These are phyloP conservation scores for Senna tora DNA, from an alignment of 306 rosid genomes.

Conservation along the genomic window DNA sequence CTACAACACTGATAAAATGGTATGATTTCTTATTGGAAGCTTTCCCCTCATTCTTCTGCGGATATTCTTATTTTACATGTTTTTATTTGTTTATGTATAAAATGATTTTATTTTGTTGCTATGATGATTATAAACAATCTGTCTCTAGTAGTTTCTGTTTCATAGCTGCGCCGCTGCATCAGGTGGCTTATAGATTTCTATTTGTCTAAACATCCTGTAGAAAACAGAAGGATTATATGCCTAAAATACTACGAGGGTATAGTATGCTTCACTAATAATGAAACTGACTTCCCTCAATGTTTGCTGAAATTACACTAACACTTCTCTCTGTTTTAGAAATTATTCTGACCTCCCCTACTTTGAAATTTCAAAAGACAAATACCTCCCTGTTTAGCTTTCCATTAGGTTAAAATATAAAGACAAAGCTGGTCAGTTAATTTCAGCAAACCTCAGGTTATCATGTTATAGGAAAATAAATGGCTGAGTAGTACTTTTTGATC, in stretches of 20 bases:
- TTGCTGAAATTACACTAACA: slow-evolving; percentile 12
- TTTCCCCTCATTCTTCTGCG: not conserved
- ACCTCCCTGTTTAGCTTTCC: not conserved
- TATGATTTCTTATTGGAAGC: slow-evolving; percentile 37
- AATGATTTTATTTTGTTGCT: not conserved
- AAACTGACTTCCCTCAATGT: slow-evolving; percentile 1
- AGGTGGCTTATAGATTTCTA: slow-evolving; percentile 12
- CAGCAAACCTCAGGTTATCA: slow-evolving; percentile 8
- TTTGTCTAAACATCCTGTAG: slow-evolving; percentile 18
- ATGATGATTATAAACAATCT: slow-evolving; percentile 15
- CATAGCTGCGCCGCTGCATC: slow-evolving; percentile 8
- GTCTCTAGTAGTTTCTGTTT: not conserved
- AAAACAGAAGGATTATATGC: not conserved
- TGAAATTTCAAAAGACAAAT: not conserved
- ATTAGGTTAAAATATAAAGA: not conserved
- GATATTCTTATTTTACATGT: not conserved
- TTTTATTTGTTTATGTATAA: not conserved
- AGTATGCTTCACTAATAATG: not conserved
- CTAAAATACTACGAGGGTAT: not conserved
- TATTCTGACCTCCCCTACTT: slow-evolving; percentile 12
- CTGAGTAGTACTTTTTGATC: not conserved
- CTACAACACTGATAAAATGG: slow-evolving; percentile 93
- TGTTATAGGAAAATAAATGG: not conserved
- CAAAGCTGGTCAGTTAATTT: slow-evolving; percentile 7
- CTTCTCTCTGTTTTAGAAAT: slow-evolving; percentile 6